Percentiles rank a stretch among this genome's conserved stretches.
These are phyloP conservation scores for Acorus calamus DNA, from an alignment of 106 monocot genomes.

Conservation along the genomic window DNA sequence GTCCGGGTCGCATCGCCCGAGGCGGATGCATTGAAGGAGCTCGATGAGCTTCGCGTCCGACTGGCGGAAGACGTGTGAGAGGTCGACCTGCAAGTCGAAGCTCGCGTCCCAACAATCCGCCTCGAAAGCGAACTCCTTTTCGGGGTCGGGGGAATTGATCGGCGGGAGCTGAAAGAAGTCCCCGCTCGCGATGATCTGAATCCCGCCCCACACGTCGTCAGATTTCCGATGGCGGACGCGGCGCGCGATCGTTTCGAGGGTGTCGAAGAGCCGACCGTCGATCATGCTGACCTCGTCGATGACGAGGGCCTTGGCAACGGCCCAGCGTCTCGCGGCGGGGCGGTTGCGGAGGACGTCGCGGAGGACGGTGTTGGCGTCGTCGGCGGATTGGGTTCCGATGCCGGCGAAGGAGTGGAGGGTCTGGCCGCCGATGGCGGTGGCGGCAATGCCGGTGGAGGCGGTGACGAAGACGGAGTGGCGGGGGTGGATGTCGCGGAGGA, in stretches of 20 bases:
- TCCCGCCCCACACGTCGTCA: background rate
- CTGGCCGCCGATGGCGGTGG: conserved; percentile 1
- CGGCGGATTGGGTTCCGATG: background rate
- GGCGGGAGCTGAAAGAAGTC: conserved; percentile 3
- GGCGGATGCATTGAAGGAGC: background rate
- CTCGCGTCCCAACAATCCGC: background rate
- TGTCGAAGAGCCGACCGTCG: conserved; percentile 1
- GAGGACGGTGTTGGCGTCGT: background rate
- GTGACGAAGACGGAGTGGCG: conserved; percentile 1
- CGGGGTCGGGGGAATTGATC: background rate
- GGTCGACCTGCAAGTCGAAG: background rate
- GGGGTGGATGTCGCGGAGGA: background rate
- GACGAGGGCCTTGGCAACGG: background rate
- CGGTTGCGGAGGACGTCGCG: background rate
- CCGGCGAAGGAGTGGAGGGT: conserved; percentile 2
- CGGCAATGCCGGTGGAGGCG: conserved; percentile 3
- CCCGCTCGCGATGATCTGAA: background rate
- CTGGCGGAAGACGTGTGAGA: background rate
- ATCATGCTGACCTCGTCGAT: conserved; percentile 2
- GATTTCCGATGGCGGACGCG: background rate
- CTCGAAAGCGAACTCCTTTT: conserved; percentile 1
- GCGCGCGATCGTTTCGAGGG: background rate
- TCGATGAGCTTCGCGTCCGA: background rate
- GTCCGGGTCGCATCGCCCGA: background rate
- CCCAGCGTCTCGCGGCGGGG: background rate